phyloP scores from a whole-genome alignment of 306 rosid species.

The Corylus heterophylla region DNA sequence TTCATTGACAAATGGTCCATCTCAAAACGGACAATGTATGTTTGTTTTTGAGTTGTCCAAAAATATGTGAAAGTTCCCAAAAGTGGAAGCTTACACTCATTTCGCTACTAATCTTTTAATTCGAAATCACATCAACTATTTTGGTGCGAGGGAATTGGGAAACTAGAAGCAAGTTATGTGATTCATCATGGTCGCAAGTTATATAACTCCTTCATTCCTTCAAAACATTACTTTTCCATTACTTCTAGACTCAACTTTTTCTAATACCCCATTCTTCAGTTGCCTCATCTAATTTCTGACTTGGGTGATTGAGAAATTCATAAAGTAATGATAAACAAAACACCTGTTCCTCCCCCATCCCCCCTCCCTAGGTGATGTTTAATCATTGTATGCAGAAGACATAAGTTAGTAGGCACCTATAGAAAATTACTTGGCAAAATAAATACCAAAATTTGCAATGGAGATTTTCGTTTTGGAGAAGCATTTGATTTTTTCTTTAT shows the following conservation, averaged over 20 bases:
- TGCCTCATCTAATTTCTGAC: background rate
- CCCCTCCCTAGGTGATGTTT: background rate
- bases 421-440: background rate
- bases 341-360: background rate
- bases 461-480: conserved; percentile 1
- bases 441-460: background rate
- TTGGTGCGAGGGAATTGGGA: no score
- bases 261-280: background rate
- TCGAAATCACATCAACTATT: no score
- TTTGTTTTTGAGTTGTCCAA: no score
- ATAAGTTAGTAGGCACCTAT: background rate
- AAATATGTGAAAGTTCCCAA: no score
- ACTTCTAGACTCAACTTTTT: background rate
- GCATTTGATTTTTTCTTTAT: background rate
- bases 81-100: no score
- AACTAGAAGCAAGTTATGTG: no score
- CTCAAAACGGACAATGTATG: no score
- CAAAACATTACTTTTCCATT: background rate
- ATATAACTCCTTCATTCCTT: no score
- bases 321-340: background rate
- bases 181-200: no score
- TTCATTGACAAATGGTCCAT: background rate
- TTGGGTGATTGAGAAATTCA: background rate
- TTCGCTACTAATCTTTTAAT: no score
- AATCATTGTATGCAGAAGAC: background rate